Conservation (phyloP, 306 rosid genomes). For the Trichosanthes cucumerina region DNA sequence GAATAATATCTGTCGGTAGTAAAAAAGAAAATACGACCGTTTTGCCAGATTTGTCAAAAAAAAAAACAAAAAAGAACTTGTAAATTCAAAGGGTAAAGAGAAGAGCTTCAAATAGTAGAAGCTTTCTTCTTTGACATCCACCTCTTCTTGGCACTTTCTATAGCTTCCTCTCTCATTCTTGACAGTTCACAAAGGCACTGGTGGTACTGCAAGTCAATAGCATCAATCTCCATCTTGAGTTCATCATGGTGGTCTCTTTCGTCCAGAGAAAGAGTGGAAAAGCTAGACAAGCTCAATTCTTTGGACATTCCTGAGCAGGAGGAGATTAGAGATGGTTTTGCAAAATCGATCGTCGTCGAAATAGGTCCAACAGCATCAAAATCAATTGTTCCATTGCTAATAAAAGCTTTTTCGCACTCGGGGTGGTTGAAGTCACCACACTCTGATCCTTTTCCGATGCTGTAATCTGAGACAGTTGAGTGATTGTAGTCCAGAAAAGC, state of each 20-base stretch:
- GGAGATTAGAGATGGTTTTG: constrained; percentile 25
- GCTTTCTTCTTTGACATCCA: constrained; percentile 53
- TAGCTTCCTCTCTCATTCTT: constrained; percentile 61
- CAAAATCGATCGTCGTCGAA: constrained; percentile 19
- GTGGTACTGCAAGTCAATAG: constrained; percentile 44
- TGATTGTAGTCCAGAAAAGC: constrained; percentile 34
- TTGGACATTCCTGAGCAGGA: constrained; percentile 17
- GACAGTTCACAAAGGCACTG: constrained; percentile 41
- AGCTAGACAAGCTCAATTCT: constrained; percentile 30
- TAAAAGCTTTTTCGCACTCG: background rate
- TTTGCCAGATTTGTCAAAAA: background rate
- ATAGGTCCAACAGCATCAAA: constrained; percentile 11
- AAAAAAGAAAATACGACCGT: background rate
- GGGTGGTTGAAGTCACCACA: background rate
- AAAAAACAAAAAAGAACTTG: background rate
- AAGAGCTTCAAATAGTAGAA: constrained; percentile 12
- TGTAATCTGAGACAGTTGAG: constrained; percentile 15
- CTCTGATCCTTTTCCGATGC: constrained; percentile 8
- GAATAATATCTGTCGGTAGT: background rate
- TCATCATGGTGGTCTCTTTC: constrained; percentile 25
- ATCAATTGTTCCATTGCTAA: background rate
- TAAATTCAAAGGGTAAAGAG: background rate
- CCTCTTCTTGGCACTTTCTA: constrained; percentile 46
- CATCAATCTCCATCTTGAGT: constrained; percentile 56
- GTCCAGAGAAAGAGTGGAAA: constrained; percentile 22